phyloP scores from a whole-genome alignment of 1,284 basidiomycete genomes.

The Microbotryum scabiosae region DNA sequence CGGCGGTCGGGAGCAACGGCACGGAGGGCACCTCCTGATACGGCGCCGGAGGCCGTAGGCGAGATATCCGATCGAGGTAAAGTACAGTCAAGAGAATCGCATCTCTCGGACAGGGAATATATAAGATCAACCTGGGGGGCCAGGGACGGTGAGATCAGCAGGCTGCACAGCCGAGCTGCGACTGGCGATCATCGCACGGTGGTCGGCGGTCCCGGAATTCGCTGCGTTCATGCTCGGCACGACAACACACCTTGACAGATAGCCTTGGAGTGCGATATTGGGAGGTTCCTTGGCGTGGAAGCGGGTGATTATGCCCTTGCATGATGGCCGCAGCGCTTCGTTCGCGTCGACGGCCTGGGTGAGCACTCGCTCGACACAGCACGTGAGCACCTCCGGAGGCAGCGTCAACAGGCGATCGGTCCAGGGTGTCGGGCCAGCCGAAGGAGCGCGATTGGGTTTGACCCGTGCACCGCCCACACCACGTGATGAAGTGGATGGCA shows the following conservation, averaged over 20 bases:
- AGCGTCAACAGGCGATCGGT: slow-evolving; percentile 9
- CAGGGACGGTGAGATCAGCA: not conserved
- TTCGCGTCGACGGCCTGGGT: not conserved
- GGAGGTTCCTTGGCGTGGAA: slow-evolving; percentile 27
- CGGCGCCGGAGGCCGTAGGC: not conserved
- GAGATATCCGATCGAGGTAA: slow-evolving; percentile 27
- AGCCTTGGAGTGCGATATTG: slow-evolving; percentile 8
- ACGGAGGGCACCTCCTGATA: not conserved
- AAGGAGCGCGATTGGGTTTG: too few species aligned
- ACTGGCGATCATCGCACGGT: too few species aligned
- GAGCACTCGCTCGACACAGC: slow-evolving; percentile 9
- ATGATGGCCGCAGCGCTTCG: slow-evolving; percentile 7
- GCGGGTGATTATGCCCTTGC: slow-evolving; percentile 15
- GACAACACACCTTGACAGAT: slow-evolving; percentile 16
- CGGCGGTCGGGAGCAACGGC: slow-evolving; percentile 4
- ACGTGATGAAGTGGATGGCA: not conserved
- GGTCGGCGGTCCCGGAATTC: too few species aligned
- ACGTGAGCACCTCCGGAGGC: slow-evolving; percentile 12
- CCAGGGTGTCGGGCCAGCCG: not conserved
- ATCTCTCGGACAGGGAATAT: slow-evolving; percentile 27
- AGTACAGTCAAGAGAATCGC: slow-evolving; percentile 20
- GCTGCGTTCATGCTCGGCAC: too few species aligned
- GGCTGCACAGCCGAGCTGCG: too few species aligned
- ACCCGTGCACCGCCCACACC: too few species aligned
- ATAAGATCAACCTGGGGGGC: slow-evolving; percentile 15